Evolutionary conservation across 495 filamentous ascomycete species (phyloP).

Genomic region (Talaromyces trachyspermus): DNA sequence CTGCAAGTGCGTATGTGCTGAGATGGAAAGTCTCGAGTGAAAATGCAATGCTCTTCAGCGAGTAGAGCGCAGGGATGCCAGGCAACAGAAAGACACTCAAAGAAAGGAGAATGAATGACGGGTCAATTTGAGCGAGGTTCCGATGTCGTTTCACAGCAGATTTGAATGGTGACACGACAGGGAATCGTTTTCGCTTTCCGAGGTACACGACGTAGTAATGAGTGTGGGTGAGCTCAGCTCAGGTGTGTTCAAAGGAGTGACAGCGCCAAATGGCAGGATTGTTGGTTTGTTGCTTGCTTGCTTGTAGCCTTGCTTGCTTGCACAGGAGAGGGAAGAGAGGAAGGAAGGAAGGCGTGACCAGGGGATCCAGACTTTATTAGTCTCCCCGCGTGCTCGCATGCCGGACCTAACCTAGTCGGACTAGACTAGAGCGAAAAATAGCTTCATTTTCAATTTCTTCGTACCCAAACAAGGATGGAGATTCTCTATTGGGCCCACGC

Average conservation of each 20-base stretch:
- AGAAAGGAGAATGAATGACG: not conserved
- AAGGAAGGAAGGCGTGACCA: not conserved
- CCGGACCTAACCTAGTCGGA: too few species aligned
- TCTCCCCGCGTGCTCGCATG: too few species aligned
- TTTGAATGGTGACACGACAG: too few species aligned
- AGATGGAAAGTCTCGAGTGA: not conserved
- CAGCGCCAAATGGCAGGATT: slow-evolving; percentile 1
- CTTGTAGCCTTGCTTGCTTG: too few species aligned
- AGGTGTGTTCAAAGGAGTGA: slow-evolving; percentile 6
- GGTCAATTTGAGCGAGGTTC: not conserved
- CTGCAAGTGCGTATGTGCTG: not conserved
- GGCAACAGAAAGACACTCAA: not conserved
- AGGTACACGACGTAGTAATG: not conserved
- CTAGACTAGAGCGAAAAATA: not conserved
- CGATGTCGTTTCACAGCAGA: not conserved
- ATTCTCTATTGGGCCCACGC: too few species aligned
- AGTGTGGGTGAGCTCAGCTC: slow-evolving; percentile 9
- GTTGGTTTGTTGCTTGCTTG: too few species aligned
- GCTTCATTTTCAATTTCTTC: too few species aligned
- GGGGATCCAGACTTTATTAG: slow-evolving; percentile 4
- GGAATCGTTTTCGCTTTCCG: not conserved
- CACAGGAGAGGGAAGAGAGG: not conserved
- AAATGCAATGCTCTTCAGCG: slow-evolving; percentile 2
- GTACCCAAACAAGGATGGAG: too few species aligned
- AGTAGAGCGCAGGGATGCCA: not conserved